These are phyloP conservation scores for Dioszegia aurantiaca DNA, from an alignment of 768 basidiomycete species.

Conservation along the genomic window DNA sequence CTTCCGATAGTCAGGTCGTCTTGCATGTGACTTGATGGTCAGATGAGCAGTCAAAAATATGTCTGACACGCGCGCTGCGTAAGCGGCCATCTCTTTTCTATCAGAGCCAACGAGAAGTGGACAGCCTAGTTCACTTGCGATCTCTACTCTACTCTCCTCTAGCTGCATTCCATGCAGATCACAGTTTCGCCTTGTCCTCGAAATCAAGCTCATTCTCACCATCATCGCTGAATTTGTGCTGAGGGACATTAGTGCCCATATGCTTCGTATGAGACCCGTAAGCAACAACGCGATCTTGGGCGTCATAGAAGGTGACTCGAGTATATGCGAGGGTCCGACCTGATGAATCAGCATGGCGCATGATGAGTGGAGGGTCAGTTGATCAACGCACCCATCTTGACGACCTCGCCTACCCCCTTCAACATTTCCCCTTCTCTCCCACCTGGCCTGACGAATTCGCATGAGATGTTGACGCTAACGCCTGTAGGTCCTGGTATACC, in stretches of 20 bases:
- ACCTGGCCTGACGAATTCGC: constrained; percentile 49
- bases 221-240: constrained; percentile 25
- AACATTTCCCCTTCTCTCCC: constrained; percentile 37
- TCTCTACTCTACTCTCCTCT: no score
- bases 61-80: no score
- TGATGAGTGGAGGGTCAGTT: background rate
- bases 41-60: no score
- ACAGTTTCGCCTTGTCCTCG: constrained; percentile 16
- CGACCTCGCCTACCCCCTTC: constrained; percentile 39
- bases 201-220: constrained; percentile 33
- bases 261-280: constrained; percentile 50
- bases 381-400: constrained; percentile 34
- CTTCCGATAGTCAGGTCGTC: no score
- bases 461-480: constrained; percentile 43
- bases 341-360: background rate
- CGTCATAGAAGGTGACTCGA: constrained; percentile 37
- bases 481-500: constrained; percentile 50
- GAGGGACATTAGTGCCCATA: constrained; percentile 30
- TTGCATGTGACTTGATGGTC: no score
- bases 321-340: constrained; percentile 38
- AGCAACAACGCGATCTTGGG: constrained; percentile 36
- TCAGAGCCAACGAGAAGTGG: no score
- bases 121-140: no score
- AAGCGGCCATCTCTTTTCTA: no score
- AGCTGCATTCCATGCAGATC: background rate